Evolutionary conservation across 441 rosid species (phyloP).

Genomic region (Dalechampia spathulata): DNA sequence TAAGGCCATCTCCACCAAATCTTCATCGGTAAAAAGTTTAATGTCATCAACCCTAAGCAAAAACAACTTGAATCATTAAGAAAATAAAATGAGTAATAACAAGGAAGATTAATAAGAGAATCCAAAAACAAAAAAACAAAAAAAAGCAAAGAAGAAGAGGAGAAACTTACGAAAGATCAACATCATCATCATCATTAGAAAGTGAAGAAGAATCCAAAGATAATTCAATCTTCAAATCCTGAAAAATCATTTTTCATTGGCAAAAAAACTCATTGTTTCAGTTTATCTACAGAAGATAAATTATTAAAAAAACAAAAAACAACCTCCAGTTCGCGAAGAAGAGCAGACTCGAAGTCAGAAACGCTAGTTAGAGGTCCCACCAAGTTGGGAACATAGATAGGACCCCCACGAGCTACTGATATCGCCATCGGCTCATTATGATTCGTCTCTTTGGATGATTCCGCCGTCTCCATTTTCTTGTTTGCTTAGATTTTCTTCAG

Average conservation of each 20-base stretch:
- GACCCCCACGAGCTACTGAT: constrained; percentile 50
- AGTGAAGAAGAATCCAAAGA: constrained; percentile 21
- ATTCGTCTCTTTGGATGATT: no score
- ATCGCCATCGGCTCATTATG: not conserved
- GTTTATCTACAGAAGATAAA: not conserved
- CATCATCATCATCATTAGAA: constrained; percentile 26
- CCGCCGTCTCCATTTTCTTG: no score
- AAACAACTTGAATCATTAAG: not conserved
- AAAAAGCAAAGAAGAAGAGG: not conserved
- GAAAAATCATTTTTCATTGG: not conserved
- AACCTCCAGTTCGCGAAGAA: constrained; percentile 38
- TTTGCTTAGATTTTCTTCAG: no score
- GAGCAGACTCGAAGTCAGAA: constrained; percentile 40
- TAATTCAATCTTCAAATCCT: constrained; percentile 44
- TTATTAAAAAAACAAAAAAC: not conserved
- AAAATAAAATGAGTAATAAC: no score
- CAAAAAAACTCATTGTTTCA: not conserved
- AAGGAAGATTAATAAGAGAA: not conserved
- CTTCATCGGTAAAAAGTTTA: constrained; percentile 51
- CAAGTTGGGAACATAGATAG: constrained; percentile 42
- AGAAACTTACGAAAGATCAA: constrained; percentile 43
- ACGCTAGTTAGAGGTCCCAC: constrained; percentile 40
- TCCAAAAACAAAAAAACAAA: not conserved
- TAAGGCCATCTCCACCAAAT: constrained; percentile 61
- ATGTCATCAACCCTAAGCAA: constrained; percentile 46